Percentiles rank a stretch among this genome's conserved stretches.
These are phyloP conservation scores for Copromyces sp. DNA, from an alignment of 495 filamentous ascomycete genomes.

Conservation along the genomic window DNA sequence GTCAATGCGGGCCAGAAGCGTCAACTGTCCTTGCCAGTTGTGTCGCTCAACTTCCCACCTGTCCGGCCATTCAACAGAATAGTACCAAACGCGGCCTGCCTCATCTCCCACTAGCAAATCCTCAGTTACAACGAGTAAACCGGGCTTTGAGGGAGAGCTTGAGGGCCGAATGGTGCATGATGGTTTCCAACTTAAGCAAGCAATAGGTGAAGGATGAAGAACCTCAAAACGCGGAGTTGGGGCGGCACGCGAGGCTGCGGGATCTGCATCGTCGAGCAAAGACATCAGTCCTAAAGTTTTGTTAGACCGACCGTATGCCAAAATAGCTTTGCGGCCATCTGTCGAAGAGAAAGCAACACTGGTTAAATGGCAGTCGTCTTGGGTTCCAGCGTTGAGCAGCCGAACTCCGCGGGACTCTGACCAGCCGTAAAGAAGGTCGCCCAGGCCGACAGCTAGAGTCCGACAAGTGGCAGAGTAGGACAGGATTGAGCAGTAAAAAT, in stretches of 20 bases:
- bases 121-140: slow-evolving; percentile 46
- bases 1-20: slow-evolving; percentile 61
- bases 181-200: slow-evolving; percentile 66
- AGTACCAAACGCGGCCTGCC: slow-evolving; percentile 75
- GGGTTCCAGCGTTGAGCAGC: slow-evolving; percentile 31
- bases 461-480: slow-evolving; percentile 68
- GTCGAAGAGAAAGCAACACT: slow-evolving; percentile 81
- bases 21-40: slow-evolving; percentile 70
- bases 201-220: slow-evolving; percentile 56
- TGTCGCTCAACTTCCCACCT: slow-evolving; percentile 41
- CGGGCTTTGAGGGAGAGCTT: slow-evolving; percentile 22
- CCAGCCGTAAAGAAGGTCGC: slow-evolving; percentile 77
- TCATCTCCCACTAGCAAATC: slow-evolving; percentile 88
- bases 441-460: slow-evolving; percentile 76
- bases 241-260: background rate
- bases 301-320: slow-evolving; percentile 75
- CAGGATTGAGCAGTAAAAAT: slow-evolving; percentile 89
- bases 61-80: slow-evolving; percentile 78
- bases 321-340: slow-evolving; percentile 63
- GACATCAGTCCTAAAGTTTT: slow-evolving; percentile 46
- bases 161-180: slow-evolving; percentile 32
- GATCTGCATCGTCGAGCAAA: slow-evolving; percentile 29
- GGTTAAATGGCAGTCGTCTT: slow-evolving; percentile 48
- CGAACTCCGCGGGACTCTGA: slow-evolving; percentile 53
- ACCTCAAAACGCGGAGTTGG: slow-evolving; percentile 57